phyloP scores from a whole-genome alignment of 345 rosid species.

The Pelargonium nanum region DNA sequence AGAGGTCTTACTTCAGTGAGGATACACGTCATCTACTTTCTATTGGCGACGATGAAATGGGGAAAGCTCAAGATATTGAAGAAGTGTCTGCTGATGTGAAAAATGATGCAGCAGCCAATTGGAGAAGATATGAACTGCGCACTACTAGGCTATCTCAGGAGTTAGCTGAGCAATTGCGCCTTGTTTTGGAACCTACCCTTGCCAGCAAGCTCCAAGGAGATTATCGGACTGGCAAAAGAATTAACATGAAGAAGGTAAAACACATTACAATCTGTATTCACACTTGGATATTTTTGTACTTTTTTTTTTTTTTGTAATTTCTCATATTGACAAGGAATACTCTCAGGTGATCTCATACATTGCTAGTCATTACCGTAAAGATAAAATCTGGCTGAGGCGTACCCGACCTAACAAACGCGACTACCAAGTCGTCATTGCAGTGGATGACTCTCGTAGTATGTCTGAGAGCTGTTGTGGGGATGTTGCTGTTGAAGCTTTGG shows the following conservation, averaged over 20 bases:
- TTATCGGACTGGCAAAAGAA: conserved; percentile 87
- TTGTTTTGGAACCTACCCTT: conserved; percentile 80
- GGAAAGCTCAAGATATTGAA: conserved; percentile 27
- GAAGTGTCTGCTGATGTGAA: conserved; percentile 34
- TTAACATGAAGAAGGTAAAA: conserved; percentile 87
- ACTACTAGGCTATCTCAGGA: conserved; percentile 79
- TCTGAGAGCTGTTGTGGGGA: conserved; percentile 77
- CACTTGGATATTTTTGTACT: neutral
- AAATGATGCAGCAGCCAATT: conserved; percentile 39
- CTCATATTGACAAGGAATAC: too few relatives aligned
- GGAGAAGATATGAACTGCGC: conserved; percentile 75
- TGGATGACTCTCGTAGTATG: conserved; percentile 95
- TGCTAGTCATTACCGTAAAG: conserved; percentile 88
- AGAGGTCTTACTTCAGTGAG: conserved; percentile 33
- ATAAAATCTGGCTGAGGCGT: conserved; percentile 92
- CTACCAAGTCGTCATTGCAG: conserved; percentile 83
- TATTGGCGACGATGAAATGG: conserved; percentile 29
- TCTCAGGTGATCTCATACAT: conserved; percentile 76
- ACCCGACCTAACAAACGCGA: conserved; percentile 94
- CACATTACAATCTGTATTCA: neutral
- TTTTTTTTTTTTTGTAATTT: neutral
- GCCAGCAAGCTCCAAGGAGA: conserved; percentile 97
- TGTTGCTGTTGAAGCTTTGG: conserved; percentile 84
- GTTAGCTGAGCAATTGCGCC: conserved; percentile 89
- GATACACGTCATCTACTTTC: conserved; percentile 36